phyloP scores from a whole-genome alignment of 2,329 filamentous ascomycete species.

The Neophaeococcomyces aloes region DNA sequence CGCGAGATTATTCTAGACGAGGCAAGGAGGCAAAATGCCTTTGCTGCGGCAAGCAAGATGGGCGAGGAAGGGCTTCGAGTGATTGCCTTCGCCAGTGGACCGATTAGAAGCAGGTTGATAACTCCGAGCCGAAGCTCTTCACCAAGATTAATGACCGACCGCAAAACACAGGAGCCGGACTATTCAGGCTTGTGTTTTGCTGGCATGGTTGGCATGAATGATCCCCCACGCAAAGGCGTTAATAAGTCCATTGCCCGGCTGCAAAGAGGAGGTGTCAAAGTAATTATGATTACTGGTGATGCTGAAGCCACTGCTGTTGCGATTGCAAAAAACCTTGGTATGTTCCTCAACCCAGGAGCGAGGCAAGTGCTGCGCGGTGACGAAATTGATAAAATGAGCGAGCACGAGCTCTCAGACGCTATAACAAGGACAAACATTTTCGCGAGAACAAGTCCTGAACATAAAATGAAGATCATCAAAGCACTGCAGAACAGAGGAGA shows the following conservation, averaged over 20 bases:
- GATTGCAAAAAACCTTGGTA: slow-evolving; percentile 89
- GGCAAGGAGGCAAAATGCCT: slow-evolving; percentile 58
- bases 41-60: slow-evolving; percentile 74
- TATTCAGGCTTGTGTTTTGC: slow-evolving; percentile 82
- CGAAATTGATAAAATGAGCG: slow-evolving; percentile 86
- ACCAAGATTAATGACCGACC: slow-evolving; percentile 23
- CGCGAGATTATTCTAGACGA: slow-evolving; percentile 78
- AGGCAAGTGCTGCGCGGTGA: slow-evolving; percentile 69
- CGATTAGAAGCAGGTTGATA: slow-evolving; percentile 40
- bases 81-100: slow-evolving; percentile 82
- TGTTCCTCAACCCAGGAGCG: slow-evolving; percentile 58
- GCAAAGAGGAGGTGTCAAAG: slow-evolving; percentile 88
- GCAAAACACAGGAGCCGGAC: slow-evolving; percentile 50
- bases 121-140: slow-evolving; percentile 46
- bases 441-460: slow-evolving; percentile 88
- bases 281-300: slow-evolving; percentile 99
- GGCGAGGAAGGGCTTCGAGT: slow-evolving; percentile 82
- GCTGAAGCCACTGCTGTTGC: slow-evolving; percentile 89
- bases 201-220: slow-evolving; percentile 92
- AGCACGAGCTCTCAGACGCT: slow-evolving; percentile 69
- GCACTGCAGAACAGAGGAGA: slow-evolving; percentile 87
- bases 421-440: slow-evolving; percentile 90
- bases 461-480: slow-evolving; percentile 93
- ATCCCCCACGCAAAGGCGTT: slow-evolving; percentile 84
- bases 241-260: slow-evolving; percentile 77